These are phyloP conservation scores for Malbranchea zuffiana DNA, from an alignment of 2,329 filamentous ascomycete species.

Conservation along the genomic window DNA sequence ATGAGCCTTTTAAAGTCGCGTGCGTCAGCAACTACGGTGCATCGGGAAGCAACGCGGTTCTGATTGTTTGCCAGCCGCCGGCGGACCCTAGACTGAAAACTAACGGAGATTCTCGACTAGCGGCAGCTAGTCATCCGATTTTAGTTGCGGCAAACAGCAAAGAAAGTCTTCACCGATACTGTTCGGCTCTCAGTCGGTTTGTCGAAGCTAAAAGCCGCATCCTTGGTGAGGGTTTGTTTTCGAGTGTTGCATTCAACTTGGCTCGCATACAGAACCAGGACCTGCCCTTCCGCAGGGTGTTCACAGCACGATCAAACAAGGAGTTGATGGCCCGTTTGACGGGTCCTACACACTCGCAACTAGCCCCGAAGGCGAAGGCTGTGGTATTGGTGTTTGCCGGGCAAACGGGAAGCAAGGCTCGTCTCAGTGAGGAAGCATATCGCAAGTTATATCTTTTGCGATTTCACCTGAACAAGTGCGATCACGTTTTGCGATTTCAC, in stretches of 20 bases:
- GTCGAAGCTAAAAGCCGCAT: neutral
- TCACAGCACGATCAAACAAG: constrained; percentile 10
- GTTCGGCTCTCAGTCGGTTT: constrained; percentile 1
- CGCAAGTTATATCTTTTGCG: constrained; percentile 20
- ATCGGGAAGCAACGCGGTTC: constrained; percentile 19
- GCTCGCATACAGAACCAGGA: constrained; percentile 12
- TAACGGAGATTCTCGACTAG: neutral
- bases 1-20: constrained; percentile 1
- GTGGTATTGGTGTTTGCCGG: constrained; percentile 31
- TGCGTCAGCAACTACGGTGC: constrained; percentile 22
- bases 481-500: constrained; percentile 23
- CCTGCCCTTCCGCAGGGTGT: constrained; percentile 11
- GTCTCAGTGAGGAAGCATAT: constrained; percentile 22
- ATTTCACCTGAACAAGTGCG: constrained; percentile 28
- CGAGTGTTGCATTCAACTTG: constrained; percentile 9
- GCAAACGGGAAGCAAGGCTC: constrained; percentile 24
- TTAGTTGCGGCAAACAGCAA: constrained; percentile 5
- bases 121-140: constrained; percentile 2
- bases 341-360: neutral
- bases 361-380: constrained; percentile 14
- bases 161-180: constrained; percentile 4
- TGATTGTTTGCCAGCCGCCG: constrained; percentile 16
- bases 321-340: neutral
- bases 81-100: neutral
- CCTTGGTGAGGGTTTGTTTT: neutral